Percentiles rank a stretch among this genome's conserved stretches.
Conservation (phyloP, 1,284 basidiomycete genomes). For the Malassezia cuniculi region DNA sequence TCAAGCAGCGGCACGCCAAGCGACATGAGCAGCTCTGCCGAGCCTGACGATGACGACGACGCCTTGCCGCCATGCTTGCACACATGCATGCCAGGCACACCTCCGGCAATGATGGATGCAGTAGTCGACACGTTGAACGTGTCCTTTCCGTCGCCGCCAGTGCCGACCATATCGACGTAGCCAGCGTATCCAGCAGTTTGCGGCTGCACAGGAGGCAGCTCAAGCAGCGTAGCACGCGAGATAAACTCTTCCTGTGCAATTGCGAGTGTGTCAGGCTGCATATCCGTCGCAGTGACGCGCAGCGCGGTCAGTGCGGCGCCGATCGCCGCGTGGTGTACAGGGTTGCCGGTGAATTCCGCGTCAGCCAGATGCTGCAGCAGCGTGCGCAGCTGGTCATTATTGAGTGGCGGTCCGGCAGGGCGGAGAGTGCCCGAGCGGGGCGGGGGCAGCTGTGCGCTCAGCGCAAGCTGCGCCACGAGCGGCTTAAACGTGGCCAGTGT, state of each 20-base stretch:
- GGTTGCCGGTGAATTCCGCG: slow-evolving; percentile 32
- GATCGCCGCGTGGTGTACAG: slow-evolving; percentile 35
- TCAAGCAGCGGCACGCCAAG: slow-evolving; percentile 65
- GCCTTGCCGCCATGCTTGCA: slow-evolving; percentile 93
- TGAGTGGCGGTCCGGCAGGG: neutral
- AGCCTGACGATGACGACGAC: slow-evolving; percentile 85
- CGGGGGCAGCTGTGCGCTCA: slow-evolving; percentile 5
- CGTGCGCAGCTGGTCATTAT: slow-evolving; percentile 18
- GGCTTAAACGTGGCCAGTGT: slow-evolving; percentile 10
- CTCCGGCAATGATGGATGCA: slow-evolving; percentile 84
- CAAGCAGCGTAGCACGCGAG: slow-evolving; percentile 8
- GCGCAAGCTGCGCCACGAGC: slow-evolving; percentile 9
- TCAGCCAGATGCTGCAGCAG: slow-evolving; percentile 38
- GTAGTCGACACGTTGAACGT: slow-evolving; percentile 96
- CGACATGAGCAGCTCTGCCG: slow-evolving; percentile 78
- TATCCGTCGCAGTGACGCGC: slow-evolving; percentile 32
- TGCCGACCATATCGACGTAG: slow-evolving; percentile 51
- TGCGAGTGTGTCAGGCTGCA: slow-evolving; percentile 24
- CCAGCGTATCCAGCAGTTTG: slow-evolving; percentile 18
- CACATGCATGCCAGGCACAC: slow-evolving; percentile 71
- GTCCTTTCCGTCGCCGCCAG: slow-evolving; percentile 91
- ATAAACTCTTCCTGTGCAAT: slow-evolving; percentile 31
- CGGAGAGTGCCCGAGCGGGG: slow-evolving; percentile 5
- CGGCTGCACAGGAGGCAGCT: neutral
- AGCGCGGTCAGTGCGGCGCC: slow-evolving; percentile 35